A percentile compares a stretch with the other conserved stretches of the same genome.
Conservation (phyloP, 495 filamentous ascomycete genomes). For the Aspergillus nidulans region DNA sequence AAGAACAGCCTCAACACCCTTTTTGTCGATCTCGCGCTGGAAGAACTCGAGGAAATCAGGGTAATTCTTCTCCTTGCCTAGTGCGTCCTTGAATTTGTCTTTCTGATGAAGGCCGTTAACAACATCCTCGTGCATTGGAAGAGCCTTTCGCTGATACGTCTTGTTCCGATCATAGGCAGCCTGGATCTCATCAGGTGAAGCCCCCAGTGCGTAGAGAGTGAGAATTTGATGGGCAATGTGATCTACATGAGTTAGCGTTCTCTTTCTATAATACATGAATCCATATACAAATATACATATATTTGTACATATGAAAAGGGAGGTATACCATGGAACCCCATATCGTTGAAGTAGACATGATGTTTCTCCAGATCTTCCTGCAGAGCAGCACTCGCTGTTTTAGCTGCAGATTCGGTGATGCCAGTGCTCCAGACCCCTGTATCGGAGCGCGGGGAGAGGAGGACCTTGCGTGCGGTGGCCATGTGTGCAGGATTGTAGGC, state of each 20-base stretch:
- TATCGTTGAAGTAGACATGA: constrained; percentile 73
- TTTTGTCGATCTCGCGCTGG: constrained; percentile 60
- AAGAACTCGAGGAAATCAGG: constrained; percentile 69
- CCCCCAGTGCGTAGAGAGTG: constrained; percentile 68
- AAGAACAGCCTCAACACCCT: constrained; percentile 55
- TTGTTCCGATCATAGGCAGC: constrained; percentile 55
- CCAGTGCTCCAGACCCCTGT: constrained; percentile 49
- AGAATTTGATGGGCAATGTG: constrained; percentile 74
- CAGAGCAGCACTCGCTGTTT: constrained; percentile 58
- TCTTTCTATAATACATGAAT: neutral
- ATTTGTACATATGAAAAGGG: neutral
- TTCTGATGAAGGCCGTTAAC: constrained; percentile 50
- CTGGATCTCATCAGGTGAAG: constrained; percentile 50
- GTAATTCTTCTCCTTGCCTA: constrained; percentile 55
- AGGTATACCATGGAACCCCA: constrained; percentile 60
- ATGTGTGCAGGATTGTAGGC: constrained; percentile 30
- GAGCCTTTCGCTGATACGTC: constrained; percentile 53
- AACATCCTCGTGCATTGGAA: constrained; percentile 36
- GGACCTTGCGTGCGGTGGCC: constrained; percentile 62
- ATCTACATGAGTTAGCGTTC: constrained; percentile 25
- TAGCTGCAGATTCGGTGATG: constrained; percentile 55
- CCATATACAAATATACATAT: too few relatives aligned
- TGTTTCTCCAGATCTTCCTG: constrained; percentile 70
- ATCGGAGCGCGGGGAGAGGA: constrained; percentile 49
- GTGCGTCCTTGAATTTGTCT: constrained; percentile 44